Evolutionary conservation across 768 basidiomycete genomes (phyloP).

Genomic region (Suillus lakei): DNA sequence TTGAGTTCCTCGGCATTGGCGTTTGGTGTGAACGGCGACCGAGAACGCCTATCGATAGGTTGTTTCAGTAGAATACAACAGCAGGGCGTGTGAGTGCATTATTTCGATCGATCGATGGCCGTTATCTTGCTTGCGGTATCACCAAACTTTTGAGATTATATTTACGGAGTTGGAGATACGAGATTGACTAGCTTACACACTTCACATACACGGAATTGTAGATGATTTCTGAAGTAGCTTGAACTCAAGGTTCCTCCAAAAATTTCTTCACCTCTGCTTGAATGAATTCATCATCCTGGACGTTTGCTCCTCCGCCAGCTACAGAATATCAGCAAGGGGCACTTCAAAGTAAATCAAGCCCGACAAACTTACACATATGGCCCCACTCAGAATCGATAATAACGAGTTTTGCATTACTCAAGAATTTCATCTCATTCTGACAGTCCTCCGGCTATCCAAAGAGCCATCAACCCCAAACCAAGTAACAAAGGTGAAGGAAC

Average conservation of each 20-base stretch:
- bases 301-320: conserved; percentile 52
- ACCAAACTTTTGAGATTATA: background rate
- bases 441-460: conserved; percentile 59
- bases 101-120: background rate
- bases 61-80: background rate
- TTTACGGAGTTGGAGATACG: background rate
- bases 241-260: conserved; percentile 38
- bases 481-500: background rate
- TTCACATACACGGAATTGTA: background rate
- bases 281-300: conserved; percentile 48
- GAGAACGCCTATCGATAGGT: background rate
- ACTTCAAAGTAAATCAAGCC: background rate
- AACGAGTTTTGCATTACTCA: conserved; percentile 48
- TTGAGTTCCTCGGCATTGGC: background rate
- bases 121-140: background rate
- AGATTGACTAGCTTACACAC: background rate
- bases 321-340: background rate
- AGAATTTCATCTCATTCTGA: conserved; percentile 46
- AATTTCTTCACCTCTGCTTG: conserved; percentile 48
- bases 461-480: background rate
- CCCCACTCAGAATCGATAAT: conserved; percentile 63
- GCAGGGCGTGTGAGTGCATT: background rate
- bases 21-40: conserved; percentile 1
- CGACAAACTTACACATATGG: conserved; percentile 49
- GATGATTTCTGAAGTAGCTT: background rate